Base-by-base conservation (phyloP, 768 basidiomycete species). In the Boletus rubescentipes region DNA sequence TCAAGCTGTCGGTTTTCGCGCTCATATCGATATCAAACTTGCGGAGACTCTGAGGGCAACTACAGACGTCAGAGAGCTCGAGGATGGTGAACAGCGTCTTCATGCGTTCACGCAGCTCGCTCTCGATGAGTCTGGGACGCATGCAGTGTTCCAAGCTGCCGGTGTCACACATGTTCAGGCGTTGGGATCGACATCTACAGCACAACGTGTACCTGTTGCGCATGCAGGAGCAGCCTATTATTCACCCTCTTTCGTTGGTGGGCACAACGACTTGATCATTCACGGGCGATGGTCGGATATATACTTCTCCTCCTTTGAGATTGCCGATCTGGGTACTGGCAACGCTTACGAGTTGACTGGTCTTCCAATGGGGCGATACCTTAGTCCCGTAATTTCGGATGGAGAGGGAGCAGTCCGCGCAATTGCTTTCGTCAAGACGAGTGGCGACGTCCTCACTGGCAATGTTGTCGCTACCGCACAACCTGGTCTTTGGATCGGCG, bases 271-370 rank as follows among this genome's bases (percentile, higher is more conserved):
- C 51, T 66, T 87, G 21, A 67, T 88, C 11, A 64, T 90, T 15
- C 87, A 88, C 46, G 79, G 80, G 4, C 80, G 84, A 12, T 89
- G 87, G 87, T 87, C 86, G 0, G 79, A 88, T 61, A 69, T 72
- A 8, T 63, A 75, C 51, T 87, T 87, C 64, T 81, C 85, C 4
- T 74, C 79, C 4, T 80, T 90, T 60, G 87, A 90, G 70, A 59
- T 90, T 30, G 81, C 85, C 9, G 75, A 87, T 61, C 46, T 86
- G 7, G 60, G 62, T 8, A 70, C 75, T 1, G 76, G 72, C 4
- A 62, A 64, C 9, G 77, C 75, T 0, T 76, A 78, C 62, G 79
- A 83, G 48, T 53, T 89, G 35, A 69, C 67, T 7, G 85, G 83
- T 21, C 68, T 87, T 23, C 85, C 88, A 0, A 62, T 83, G 30